Evolutionary conservation across 805 yeast genomes (phyloP).

Genomic region (Pichia nanzhaoensis): DNA sequence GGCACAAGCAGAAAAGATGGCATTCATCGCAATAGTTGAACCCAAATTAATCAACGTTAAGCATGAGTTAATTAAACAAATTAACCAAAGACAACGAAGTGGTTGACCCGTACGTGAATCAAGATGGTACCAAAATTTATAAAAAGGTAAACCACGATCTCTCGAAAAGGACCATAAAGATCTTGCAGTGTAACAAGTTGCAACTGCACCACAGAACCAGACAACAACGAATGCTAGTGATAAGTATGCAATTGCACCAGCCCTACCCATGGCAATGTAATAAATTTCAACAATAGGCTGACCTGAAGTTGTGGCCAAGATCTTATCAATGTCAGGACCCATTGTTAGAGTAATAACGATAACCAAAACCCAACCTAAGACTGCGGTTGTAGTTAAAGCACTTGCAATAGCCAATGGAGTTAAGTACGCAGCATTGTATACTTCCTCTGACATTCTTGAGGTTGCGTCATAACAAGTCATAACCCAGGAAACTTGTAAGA

Average conservation of each 20-base stretch:
- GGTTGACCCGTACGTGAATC: slow-evolving; percentile 37
- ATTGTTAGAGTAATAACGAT: slow-evolving; percentile 42
- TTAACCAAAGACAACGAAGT: slow-evolving; percentile 38
- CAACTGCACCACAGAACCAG: slow-evolving; percentile 48
- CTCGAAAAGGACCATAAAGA: slow-evolving; percentile 53
- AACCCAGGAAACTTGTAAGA: slow-evolving; percentile 54
- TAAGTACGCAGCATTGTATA: slow-evolving; percentile 44
- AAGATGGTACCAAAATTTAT: slow-evolving; percentile 37
- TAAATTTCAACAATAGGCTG: slow-evolving; percentile 49
- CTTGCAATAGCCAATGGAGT: slow-evolving; percentile 56
- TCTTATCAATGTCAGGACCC: slow-evolving; percentile 32
- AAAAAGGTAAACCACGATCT: slow-evolving; percentile 46
- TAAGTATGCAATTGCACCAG: slow-evolving; percentile 47
- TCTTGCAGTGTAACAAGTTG: slow-evolving; percentile 43
- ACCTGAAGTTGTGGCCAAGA: slow-evolving; percentile 34
- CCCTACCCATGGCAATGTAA: slow-evolving; percentile 44
- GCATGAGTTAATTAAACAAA: slow-evolving; percentile 36
- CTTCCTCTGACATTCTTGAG: slow-evolving; percentile 50
- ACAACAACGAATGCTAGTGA: slow-evolving; percentile 42
- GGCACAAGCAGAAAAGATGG: slow-evolving; percentile 48
- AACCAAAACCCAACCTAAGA: slow-evolving; percentile 43
- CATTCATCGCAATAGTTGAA: slow-evolving; percentile 42
- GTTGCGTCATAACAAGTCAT: slow-evolving; percentile 53
- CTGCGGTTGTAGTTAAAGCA: slow-evolving; percentile 43
- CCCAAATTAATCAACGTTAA: slow-evolving; percentile 39